Evolutionary conservation across 23 red algal species (phyloP), one percentile per base, ranked within the genome.

Genomic region (Gracilaria gracilis): DNA sequence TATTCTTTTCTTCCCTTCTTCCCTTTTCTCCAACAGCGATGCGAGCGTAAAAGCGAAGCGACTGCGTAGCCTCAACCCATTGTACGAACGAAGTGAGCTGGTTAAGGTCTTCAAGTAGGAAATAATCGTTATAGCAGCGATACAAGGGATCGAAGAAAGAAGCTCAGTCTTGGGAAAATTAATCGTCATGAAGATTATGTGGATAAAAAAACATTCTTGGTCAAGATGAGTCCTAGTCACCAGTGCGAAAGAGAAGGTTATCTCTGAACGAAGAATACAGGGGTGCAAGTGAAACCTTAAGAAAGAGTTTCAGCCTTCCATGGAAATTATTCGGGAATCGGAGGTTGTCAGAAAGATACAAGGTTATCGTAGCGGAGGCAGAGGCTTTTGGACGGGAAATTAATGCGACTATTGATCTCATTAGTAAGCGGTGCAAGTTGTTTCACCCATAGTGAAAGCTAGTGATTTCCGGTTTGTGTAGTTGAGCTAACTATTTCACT

Each of bases 351-450:
- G 72, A 77, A 20, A 51, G 38, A 25, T 50, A 39, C 13, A 42
- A 77, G 16, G 27, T 51, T 13, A 51, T 77, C 12, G 46, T 77
- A 77, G 72, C 72, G 3, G 72, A 77, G 36, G 46, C 40, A 8
- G 42, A 77, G 23, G 72, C 72, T 14, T 77, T 77, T 20, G 72
- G 72, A 23, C 5, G 50, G 24, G 72, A 77, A 25, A 77, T 77
- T 35, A 33, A 77, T 51, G 38, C 72, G 36, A 51, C 72, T 27
- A 77, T 77, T 8, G 72, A 77, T 7, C 38, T 77, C 25, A 6
- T 77, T 9, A 28, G 39, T 6, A 77, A 77, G 72, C 72, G 72
- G 32, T 42, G 72, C 23, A 48, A 34, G 23, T 1, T 77, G 72
- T 31, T 8, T 1, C 25, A 77, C 1, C 39, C 23, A 15, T 25